Evolutionary conservation across 306 rosid species (phyloP).

Genomic region (Benincasa hispida): DNA sequence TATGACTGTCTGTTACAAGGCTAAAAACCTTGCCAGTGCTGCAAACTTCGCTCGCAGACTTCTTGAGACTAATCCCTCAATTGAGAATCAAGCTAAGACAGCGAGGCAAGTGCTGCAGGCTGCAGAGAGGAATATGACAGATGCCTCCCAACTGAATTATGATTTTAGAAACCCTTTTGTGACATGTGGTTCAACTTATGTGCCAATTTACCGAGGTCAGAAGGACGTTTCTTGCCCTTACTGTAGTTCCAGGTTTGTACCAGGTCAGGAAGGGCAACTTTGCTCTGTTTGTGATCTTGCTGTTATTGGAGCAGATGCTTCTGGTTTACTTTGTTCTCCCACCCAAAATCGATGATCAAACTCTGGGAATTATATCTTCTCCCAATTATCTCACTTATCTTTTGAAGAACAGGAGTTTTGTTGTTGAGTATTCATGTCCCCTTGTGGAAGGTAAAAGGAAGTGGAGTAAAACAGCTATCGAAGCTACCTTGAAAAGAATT

Average conservation of each 20-base stretch:
- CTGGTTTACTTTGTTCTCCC: constrained; percentile 76
- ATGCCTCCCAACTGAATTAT: constrained; percentile 54
- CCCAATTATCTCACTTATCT: background rate
- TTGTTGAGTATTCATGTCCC: background rate
- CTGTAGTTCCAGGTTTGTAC: constrained; percentile 82
- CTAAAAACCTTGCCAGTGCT: constrained; percentile 75
- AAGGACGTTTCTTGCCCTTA: constrained; percentile 77
- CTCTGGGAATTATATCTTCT: constrained; percentile 7
- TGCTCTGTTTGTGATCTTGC: constrained; percentile 78
- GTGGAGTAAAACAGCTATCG: background rate
- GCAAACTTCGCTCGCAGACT: constrained; percentile 77
- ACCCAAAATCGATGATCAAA: constrained; percentile 62
- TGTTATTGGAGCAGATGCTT: constrained; percentile 76
- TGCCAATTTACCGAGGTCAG: constrained; percentile 85
- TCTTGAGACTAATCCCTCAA: constrained; percentile 71
- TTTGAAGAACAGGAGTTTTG: background rate
- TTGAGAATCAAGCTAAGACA: constrained; percentile 67
- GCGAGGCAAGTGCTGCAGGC: constrained; percentile 87
- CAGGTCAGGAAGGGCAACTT: constrained; percentile 38
- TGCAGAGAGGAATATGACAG: constrained; percentile 85
- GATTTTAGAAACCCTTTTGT: constrained; percentile 92
- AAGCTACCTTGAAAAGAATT: background rate
- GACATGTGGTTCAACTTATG: constrained; percentile 73
- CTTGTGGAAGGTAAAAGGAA: background rate
- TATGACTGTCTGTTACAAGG: constrained; percentile 60